Base-by-base conservation (phyloP, 2,329 filamentous ascomycete species). In the Ophiostoma angusticollis region DNA sequence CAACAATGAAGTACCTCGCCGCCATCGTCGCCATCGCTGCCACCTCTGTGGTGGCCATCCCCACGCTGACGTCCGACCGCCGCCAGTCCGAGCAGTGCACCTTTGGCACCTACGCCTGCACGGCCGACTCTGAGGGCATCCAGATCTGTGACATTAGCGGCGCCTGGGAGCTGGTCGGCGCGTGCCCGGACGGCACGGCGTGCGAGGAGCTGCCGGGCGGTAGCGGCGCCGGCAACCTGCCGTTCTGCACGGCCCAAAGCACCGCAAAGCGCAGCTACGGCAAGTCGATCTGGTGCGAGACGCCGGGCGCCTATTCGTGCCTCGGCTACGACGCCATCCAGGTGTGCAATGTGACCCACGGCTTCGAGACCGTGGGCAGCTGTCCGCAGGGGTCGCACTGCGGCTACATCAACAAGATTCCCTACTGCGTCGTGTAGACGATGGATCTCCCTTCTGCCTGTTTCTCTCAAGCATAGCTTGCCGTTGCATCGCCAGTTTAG, bases 31-130 rank as follows among this genome's bases (percentile, higher is more conserved):
- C 38, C 12, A 18, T 41, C n/a, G n/a, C n/a, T 27, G 43, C 43
- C 33, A 22, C 40, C 12, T 32, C 40, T 18, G 40, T 28, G n/a
- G 43, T 36, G 14, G 42, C 43, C 18, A 21, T 33, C 17, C 37
- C 43, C 3, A 27, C 43, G 7, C 18, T 28, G 12, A 13, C 39
- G 22, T 21, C 9, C 8, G 16, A n/a, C 40, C 5, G 16, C 42
- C 24, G 12, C 29, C 9, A 43, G 37, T 31, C 34, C 23, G 31
- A 22, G 25, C n/a, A 22, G 21, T 53, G 51, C 47, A 45, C 35
- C 2, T 52, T 52, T 34, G 51, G 51, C 47, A 50, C 41, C 31
- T 53, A 53, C 40, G 44, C 45, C 24, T 53, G 51, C 48, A 47
- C 45, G 16, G 38, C 21, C 23, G 42, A 47, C 40, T 43, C 41